Evolutionary conservation across 106 monocot genomes (phyloP), one percentile per base, ranked within the genome.

Genomic region (Dendrobium officinale): DNA sequence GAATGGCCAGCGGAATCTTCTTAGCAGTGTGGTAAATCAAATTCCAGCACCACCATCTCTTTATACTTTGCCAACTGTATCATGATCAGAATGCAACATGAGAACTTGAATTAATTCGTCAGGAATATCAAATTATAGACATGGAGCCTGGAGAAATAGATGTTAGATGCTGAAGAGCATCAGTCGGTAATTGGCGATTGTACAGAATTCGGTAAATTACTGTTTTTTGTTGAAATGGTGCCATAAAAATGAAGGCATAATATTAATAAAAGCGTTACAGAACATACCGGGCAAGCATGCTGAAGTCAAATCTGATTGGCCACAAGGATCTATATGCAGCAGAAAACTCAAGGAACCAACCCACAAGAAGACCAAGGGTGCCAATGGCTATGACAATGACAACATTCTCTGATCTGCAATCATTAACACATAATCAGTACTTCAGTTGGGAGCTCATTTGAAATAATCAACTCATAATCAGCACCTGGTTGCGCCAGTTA

Each of bases 341-440:
- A 44, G 84, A 88, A 40, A 88, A 92, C 84, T 98, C 95, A 43
- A 98, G 31, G 54, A 91, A 43, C 98, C 98, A 98, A 79, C 87
- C 98, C 58, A 95, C 19, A 84, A 95, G 59, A 77, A 98, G 98
- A 55, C 90, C 91, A 42, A 87, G 56, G 47, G 87, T 73, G 27
- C 98, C 98, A 82, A 98, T 95, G 55, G 89, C 86, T 84, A 98
- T 74, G 13, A 98, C 98, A 78, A 95, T 74, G 27, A 83, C 51
- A 70, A 98, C 87, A 87, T 95, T 98, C 17, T 75, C 77, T 73
- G 98, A 85, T 87, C 98, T 98, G 88, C 19, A 81, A 85, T 37
- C 16, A 72, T 68, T 43, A 49, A 73, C 26, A 47, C 59, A 10
- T 22, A 24, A 6, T 61, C 29, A 33, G 56, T 18, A 41, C 40